Base-by-base conservation (phyloP, 2,329 filamentous ascomycete species). In the Cytospora schulzeri region DNA sequence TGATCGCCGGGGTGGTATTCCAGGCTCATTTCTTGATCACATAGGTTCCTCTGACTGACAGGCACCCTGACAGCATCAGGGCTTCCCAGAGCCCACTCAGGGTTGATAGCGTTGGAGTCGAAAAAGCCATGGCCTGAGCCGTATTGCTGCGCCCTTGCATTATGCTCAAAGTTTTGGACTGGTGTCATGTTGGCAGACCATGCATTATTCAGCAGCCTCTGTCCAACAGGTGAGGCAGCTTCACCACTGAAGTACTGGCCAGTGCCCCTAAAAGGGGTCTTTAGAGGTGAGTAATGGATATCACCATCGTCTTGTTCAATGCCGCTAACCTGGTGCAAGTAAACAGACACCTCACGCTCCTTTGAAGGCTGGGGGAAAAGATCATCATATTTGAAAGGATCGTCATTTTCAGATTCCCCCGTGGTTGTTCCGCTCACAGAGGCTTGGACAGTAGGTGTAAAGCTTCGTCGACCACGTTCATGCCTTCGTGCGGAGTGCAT, bases 321-420 rank as follows among this genome's bases (percentile, higher is more conserved):
- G 9, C 67, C 65, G 33, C 74, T 73, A 26, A 74, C 66, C 24
- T 70, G 72, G 31, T 73, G 75, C 24, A 82, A 74, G 9, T 74
- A 76, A 28, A 69, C 74, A 62, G 78, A 82, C 17, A 82, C 74
- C 14, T 83, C 78, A 62, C 76, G 73, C 66, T 83, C 80, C 63
- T 74, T 76, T 1, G 74, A 72, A 4, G 76, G 71, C 9, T 75
- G 72, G 11, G 81, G 68, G 48, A 79, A 78, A 12, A 73, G 65
- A 17, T 72, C 74, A 68, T 83, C 81, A 65, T 81, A 83, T 56
- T 75, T 74, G 71, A 83, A 84, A 0, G 78, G 80, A 50, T 83
- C 80, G 0, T 74, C 71, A 35, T 48, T 48, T 19, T 76, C 75
- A 0, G 76, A 78, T 7, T 73, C 29, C 5, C 64, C 62, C 11